Conservation (phyloP, 495 filamentous ascomycete genomes). For the Hypoxylon subgilvum region DNA sequence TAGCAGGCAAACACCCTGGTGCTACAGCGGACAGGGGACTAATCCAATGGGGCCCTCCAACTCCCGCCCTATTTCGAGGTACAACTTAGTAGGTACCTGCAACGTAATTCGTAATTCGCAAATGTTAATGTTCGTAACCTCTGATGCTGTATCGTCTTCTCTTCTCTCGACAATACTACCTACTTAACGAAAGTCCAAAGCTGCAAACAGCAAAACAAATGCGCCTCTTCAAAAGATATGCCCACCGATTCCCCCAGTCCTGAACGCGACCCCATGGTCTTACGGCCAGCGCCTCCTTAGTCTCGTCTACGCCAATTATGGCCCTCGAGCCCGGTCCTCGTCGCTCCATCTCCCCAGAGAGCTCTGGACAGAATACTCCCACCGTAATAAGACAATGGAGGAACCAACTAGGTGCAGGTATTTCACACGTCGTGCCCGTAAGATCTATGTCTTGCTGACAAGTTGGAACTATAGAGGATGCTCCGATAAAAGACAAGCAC, state of each 20-base stretch:
- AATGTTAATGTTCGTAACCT: conserved; percentile 19
- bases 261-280: conserved; percentile 39
- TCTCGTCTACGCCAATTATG: conserved; percentile 56
- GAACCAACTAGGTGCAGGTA: conserved; percentile 59
- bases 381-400: conserved; percentile 66
- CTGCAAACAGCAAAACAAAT: conserved; percentile 17
- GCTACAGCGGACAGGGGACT: conserved; percentile 19
- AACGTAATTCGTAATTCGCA: conserved; percentile 38
- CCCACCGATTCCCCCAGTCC: conserved; percentile 22
- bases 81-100: conserved; percentile 21
- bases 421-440: conserved; percentile 6
- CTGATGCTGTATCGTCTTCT: conserved; percentile 17
- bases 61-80: conserved; percentile 16
- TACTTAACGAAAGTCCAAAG: too few relatives aligned
- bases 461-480: conserved; percentile 59
- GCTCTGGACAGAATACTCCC: conserved; percentile 76
- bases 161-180: too few relatives aligned
- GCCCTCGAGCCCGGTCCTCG: conserved; percentile 71
- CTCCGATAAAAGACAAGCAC: conserved; percentile 81
- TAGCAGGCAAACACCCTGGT: conserved; percentile 26
- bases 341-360: conserved; percentile 74
- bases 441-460: conserved; percentile 19
- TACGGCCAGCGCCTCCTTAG: conserved; percentile 38
- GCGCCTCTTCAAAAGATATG: conserved; percentile 37
- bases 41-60: conserved; percentile 4